A percentile compares a stretch with the other conserved stretches of the same genome.
These are phyloP conservation scores for Talaromyces borbonicus DNA, from an alignment of 495 filamentous ascomycete genomes.

Conservation along the genomic window DNA sequence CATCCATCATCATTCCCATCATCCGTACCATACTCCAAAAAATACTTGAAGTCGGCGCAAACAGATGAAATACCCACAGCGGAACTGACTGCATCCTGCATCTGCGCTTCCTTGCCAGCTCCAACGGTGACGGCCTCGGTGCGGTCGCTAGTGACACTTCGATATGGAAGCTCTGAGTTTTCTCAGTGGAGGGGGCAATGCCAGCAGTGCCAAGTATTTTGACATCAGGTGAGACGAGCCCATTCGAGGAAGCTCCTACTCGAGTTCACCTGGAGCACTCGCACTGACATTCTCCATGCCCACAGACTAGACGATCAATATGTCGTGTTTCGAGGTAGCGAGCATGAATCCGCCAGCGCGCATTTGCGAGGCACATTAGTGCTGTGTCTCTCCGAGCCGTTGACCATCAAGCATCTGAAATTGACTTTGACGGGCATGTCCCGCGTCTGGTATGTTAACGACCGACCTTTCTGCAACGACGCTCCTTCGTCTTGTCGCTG, in stretches of 20 bases:
- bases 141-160: neutral
- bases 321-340: constrained; percentile 65
- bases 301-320: constrained; percentile 70
- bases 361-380: constrained; percentile 65
- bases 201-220: constrained; percentile 44
- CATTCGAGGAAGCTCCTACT: neutral
- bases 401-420: constrained; percentile 63
- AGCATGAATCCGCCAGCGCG: constrained; percentile 67
- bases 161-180: constrained; percentile 41
- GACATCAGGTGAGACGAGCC: constrained; percentile 41
- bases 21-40: no score
- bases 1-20: no score
- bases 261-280: neutral
- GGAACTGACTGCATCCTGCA: no score
- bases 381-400: constrained; percentile 57
- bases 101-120: neutral
- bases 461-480: no score
- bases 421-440: constrained; percentile 62
- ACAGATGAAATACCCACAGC: neutral
- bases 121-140: neutral
- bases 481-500: constrained; percentile 1
- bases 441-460: constrained; percentile 57
- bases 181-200: constrained; percentile 36
- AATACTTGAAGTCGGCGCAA: no score
- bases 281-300: neutral